Evolutionary conservation across 164 flowering plant species (phyloP), one percentile per base, ranked within the genome.

Genomic region (Dillenia turbinata): DNA sequence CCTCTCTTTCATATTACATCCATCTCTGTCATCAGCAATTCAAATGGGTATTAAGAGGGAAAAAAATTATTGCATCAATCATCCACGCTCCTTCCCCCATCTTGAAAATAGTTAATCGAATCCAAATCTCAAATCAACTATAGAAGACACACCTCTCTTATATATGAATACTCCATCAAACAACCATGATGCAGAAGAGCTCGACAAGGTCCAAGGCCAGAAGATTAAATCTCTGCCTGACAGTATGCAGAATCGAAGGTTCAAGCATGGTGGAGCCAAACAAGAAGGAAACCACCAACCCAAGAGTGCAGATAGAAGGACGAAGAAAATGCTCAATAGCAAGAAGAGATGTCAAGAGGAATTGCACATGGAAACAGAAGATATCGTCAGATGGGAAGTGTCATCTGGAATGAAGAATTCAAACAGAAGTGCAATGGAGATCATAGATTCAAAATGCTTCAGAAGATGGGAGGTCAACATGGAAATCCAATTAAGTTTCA

Each of bases 321-420:
- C 47, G 12, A 44, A n/a, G 9, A 54, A 19, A 16, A 22, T 12
- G 54, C 26, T 50, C 49, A 13, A 48, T 64, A 47, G 49, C 49
- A 3, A 47, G 48, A 52, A 24, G 44, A 52, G 57, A 17, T 58
- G 46, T 45, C 13, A 43, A 43, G 9, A 58, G 54, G 50, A 61
- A 60, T 17, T 44, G 62, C 48, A 73, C 76, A 8, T 60, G 66
- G 14, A 68, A 56, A 51, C 57, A 60, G 61, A 44, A 33, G 12
- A 56, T 71, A 52, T 49, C 60, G 14, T 13, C 59, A 26, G 76
- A 68, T 24, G 72, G 76, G n/a, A 53, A 48, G 54, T 47, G 59
- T 68, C 63, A 51, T 12, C 15, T 68, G 76, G 76, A 56, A 73
- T 3, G 76, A 73, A 65, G 47, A 47, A 9, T 73, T 73, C 16